Evolutionary conservation across 352 stramenopile species (phyloP).

Genomic region (Blastocystis sp.): DNA sequence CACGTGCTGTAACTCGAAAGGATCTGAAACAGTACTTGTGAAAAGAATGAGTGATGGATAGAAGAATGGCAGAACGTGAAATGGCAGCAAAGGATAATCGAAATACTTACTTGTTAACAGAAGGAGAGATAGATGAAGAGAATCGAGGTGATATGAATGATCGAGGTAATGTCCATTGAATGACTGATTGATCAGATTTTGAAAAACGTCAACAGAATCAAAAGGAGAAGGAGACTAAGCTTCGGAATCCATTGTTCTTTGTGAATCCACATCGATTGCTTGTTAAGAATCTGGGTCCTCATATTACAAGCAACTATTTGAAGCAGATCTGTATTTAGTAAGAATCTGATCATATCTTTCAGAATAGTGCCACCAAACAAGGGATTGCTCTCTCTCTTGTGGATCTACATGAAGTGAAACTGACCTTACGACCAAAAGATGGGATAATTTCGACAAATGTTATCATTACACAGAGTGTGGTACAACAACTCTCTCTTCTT

Average conservation of each 20-base stretch:
- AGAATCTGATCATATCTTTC: background rate
- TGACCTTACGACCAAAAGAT: background rate
- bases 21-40: background rate
- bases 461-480: background rate
- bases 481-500: background rate
- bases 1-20: background rate
- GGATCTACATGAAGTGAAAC: conserved; percentile 9
- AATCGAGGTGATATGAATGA: conserved; percentile 63
- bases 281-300: conserved; percentile 78
- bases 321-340: conserved; percentile 52
- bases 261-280: conserved; percentile 85
- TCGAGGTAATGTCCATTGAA: conserved; percentile 63
- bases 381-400: background rate
- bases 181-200: conserved; percentile 74
- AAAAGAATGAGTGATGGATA: background rate
- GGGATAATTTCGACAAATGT: conserved; percentile 2
- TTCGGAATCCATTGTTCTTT: conserved; percentile 91
- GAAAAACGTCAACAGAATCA: conserved; percentile 83
- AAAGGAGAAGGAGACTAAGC: conserved; percentile 88
- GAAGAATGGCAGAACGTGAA: conserved; percentile 37
- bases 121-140: conserved; percentile 78
- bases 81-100: conserved; percentile 82
- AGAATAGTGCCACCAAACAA: background rate
- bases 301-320: conserved; percentile 22
- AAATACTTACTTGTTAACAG: conserved; percentile 87